A percentile compares a stretch with the other conserved stretches of the same genome.
These are phyloP conservation scores for Bipolaris oryzae DNA, from an alignment of 2,329 filamentous ascomycete genomes.

Conservation along the genomic window DNA sequence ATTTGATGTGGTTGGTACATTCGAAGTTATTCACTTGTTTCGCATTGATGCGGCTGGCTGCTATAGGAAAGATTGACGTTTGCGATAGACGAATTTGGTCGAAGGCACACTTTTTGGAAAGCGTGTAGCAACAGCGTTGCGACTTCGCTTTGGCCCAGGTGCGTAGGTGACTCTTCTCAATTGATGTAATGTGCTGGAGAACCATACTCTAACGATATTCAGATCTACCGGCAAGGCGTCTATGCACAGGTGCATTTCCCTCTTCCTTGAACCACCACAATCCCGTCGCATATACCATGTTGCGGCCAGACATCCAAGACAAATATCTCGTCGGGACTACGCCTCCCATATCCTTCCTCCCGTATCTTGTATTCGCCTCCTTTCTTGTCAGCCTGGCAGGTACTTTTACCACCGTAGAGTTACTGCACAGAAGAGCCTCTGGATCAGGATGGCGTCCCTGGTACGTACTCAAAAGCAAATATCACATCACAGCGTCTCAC, in stretches of 20 bases:
- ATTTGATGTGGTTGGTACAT: no score
- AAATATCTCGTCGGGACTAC: slow-evolving; percentile 43
- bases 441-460: slow-evolving; percentile 48
- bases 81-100: no score
- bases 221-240: no score
- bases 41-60: no score
- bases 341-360: slow-evolving; percentile 50
- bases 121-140: no score
- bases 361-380: slow-evolving; percentile 57
- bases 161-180: no score
- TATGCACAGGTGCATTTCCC: not conserved
- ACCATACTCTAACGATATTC: no score
- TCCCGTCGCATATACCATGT: not conserved
- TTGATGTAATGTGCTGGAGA: no score
- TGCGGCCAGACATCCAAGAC: slow-evolving; percentile 20
- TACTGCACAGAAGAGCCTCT: slow-evolving; percentile 77
- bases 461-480: slow-evolving; percentile 38
- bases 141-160: no score
- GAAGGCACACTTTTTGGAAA: no score
- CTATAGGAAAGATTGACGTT: no score
- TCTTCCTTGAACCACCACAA: not conserved
- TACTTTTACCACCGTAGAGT: slow-evolving; percentile 77
- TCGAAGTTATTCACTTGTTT: no score
- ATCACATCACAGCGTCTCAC: slow-evolving; percentile 8
- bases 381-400: slow-evolving; percentile 75